Base-by-base conservation (phyloP, 2,329 filamentous ascomycete species). In the Calonectria hawksworthii region DNA sequence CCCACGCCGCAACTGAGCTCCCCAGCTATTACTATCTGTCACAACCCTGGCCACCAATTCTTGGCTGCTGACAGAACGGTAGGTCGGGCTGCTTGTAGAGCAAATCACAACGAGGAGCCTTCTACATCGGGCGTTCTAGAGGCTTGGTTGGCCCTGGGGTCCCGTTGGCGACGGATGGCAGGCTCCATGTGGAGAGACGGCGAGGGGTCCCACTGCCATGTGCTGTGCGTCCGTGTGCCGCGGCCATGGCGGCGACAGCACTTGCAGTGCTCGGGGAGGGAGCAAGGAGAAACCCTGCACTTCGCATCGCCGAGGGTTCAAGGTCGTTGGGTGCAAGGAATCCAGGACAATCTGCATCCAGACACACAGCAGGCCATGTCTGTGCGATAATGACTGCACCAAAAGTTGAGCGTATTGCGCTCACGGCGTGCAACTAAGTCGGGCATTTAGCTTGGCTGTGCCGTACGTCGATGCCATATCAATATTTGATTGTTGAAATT, bases 141-240 rank as follows among this genome's bases (percentile, higher is more conserved):
- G 71, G 52, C 68, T 59, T 68, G 71, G 75, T 66, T 72, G 74
- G 72, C 72, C 69, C 68, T 69, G 44, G 61, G 72, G 70, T 73
- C 54, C 75, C 70, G 71, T 73, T 75, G 73, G 72, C 74, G 77
- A 77, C 72, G 23, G 74, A 77, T 76, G 77, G 75, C 73, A 73
- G 72, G 72, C 70, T 78, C 74, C 75, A 77, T 76, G 74, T 78
- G 77, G 78, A 71, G 75, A 77, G 75, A 75, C 74, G 63, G 74
- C 61, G 68, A 72, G 69, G 69, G 75, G 77, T 74, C 76, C 79
- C 80, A 75, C 74, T 75, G 74, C 74, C 74, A 75, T 75, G 76
- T 80, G 77, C 79, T 77, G 80, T 80, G 79, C 80, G 79, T 77
- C 76, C 70, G 64, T 75, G 71, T 75, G 72, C 73, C 74, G 74